Conservation (phyloP, 1,139 yeast species). For the Taphrina communis region DNA sequence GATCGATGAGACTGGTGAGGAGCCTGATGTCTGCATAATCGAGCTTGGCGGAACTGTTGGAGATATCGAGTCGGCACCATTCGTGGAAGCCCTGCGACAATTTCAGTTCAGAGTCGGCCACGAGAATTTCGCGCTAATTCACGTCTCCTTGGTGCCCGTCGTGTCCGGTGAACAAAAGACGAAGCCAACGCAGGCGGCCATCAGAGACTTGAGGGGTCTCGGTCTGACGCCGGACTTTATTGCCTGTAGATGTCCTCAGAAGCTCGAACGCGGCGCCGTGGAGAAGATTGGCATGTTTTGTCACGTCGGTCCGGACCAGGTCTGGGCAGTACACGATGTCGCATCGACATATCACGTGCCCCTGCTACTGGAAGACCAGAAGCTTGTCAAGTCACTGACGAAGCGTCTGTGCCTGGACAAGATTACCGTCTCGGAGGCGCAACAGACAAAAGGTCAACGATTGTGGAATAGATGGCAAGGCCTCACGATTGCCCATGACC, state of each 20-base stretch:
- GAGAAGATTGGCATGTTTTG: constrained; percentile 98
- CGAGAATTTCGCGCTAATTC: constrained; percentile 93
- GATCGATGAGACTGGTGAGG: constrained; percentile 87
- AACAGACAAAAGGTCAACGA: constrained; percentile 67
- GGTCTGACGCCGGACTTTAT: constrained; percentile 96
- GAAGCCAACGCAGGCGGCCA: constrained; percentile 99
- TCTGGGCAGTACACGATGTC: constrained; percentile 94
- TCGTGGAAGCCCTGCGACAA: constrained; percentile 97
- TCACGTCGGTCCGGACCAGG: constrained; percentile 97
- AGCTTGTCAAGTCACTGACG: constrained; percentile 73
- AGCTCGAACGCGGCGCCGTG: constrained; percentile 79
- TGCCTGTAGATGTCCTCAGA: constrained; percentile 94
- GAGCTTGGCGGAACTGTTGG: constrained; percentile 99
- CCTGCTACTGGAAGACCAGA: constrained; percentile 82
- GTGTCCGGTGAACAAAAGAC: constrained; percentile 99
- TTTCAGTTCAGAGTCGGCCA: constrained; percentile 95
- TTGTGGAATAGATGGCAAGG: constrained; percentile 79
- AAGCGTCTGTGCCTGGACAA: constrained; percentile 68
- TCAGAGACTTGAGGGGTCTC: constrained; percentile 90
- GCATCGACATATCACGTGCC: constrained; percentile 98
- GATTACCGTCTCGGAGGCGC: constrained; percentile 61
- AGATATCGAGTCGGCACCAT: constrained; percentile 98
- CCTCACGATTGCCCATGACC: constrained; percentile 72
- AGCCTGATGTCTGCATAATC: constrained; percentile 89
- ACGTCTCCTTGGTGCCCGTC: constrained; percentile 95